Percentiles rank a stretch among this genome's conserved stretches.
Evolutionary conservation across 129 eudicot genomes (phyloP).

Genomic region (Daucus carota): DNA sequence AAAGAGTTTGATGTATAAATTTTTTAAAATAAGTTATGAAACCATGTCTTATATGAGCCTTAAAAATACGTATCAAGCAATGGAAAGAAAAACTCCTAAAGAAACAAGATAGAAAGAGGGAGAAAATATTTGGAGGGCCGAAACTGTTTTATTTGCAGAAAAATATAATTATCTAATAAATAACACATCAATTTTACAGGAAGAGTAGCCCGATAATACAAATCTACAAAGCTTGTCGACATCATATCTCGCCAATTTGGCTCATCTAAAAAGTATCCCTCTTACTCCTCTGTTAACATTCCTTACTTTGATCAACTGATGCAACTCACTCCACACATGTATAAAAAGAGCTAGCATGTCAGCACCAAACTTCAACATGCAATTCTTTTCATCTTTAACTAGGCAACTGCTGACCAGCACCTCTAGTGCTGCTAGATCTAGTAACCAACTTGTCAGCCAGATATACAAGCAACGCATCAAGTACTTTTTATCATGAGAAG

Average conservation of each 20-base stretch:
- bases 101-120: no score
- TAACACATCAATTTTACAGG: not conserved
- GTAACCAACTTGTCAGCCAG: not conserved
- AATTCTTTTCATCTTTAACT: conserved; percentile 15
- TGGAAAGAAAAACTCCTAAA: no score
- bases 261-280: not conserved
- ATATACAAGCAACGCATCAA: conserved; percentile 16
- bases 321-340: not conserved
- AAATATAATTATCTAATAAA: not conserved
- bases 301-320: not conserved
- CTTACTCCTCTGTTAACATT: not conserved
- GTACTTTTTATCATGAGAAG: conserved; percentile 4
- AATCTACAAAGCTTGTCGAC: conserved; percentile 27
- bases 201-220: conserved; percentile 11
- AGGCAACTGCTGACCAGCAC: conserved; percentile 4
- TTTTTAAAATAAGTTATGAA: no score
- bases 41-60: no score
- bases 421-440: not conserved
- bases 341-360: conserved; percentile 11
- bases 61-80: no score
- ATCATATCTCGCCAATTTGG: conserved; percentile 18
- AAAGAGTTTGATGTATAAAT: no score
- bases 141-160: conserved; percentile 4
- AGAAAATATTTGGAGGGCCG: not conserved
- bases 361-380: conserved; percentile 27